Conservation (phyloP, 192 early-diverging fungal species). For the Mortierella antarctica region DNA sequence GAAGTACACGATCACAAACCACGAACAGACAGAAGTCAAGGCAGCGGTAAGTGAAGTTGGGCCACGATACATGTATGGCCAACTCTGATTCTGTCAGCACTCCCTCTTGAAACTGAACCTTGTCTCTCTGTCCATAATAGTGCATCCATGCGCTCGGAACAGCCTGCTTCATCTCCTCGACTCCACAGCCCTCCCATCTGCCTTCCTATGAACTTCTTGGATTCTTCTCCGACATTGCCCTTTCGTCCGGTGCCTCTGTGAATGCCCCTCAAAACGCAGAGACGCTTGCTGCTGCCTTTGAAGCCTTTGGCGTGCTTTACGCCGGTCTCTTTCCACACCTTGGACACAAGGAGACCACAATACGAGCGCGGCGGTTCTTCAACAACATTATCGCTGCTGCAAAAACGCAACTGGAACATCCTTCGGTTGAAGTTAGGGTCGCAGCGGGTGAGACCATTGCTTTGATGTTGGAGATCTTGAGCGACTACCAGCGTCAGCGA, state of each 20-base stretch:
- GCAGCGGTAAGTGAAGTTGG: constrained; percentile 55
- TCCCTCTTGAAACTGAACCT: background rate
- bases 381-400: constrained; percentile 61
- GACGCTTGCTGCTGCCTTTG: constrained; percentile 40
- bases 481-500: constrained; percentile 34
- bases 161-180: constrained; percentile 53
- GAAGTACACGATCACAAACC: constrained; percentile 59
- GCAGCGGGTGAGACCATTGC: constrained; percentile 82
- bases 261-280: constrained; percentile 46
- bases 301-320: constrained; percentile 50
- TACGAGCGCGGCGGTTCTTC: constrained; percentile 51
- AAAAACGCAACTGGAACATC: constrained; percentile 64
- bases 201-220: constrained; percentile 49
- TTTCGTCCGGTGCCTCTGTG: constrained; percentile 32
- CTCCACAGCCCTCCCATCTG: constrained; percentile 43
- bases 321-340: constrained; percentile 39
- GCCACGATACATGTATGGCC: too few species aligned
- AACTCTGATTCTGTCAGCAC: background rate
- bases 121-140: constrained; percentile 2
- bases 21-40: constrained; percentile 57
- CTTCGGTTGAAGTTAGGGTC: constrained; percentile 70
- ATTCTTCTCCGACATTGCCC: constrained; percentile 53
- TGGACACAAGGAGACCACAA: constrained; percentile 37
- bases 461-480: constrained; percentile 70
- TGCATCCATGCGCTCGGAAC: constrained; percentile 48